These are phyloP conservation scores for Rubroshorea leprosula DNA, from an alignment of 345 rosid species.

Conservation along the genomic window DNA sequence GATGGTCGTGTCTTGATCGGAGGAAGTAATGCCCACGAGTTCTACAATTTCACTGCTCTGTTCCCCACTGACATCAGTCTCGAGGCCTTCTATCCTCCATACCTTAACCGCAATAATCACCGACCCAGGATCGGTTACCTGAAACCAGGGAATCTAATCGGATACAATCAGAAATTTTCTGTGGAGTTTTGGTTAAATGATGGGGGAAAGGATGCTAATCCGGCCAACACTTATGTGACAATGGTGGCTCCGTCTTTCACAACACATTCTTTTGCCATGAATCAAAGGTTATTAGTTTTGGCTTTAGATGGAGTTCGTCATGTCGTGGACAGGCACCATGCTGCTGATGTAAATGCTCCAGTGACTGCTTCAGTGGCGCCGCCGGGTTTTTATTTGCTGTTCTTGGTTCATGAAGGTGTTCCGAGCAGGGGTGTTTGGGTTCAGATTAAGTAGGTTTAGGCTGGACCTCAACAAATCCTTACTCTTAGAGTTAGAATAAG, in stretches of 20 bases:
- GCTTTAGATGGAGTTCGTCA: constrained; percentile 7
- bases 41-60: constrained; percentile 26
- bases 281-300: constrained; percentile 54
- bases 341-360: constrained; percentile 18
- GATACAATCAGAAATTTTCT: constrained; percentile 21
- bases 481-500: too few species aligned
- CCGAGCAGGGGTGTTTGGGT: constrained; percentile 43
- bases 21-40: constrained; percentile 37
- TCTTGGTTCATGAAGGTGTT: constrained; percentile 33
- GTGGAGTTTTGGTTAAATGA: constrained; percentile 17
- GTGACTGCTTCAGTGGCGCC: constrained; percentile 36
- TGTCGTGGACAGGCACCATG: not conserved
- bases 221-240: constrained; percentile 22
- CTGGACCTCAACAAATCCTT: too few species aligned
- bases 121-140: constrained; percentile 20
- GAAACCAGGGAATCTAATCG: constrained; percentile 10
- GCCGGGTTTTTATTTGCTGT: constrained; percentile 36
- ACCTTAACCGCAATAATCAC: constrained; percentile 20
- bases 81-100: constrained; percentile 44
- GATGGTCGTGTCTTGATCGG: constrained; percentile 41
- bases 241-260: constrained; percentile 53
- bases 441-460: constrained; percentile 15
- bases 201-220: not conserved
- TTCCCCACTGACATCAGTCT: constrained; percentile 39
- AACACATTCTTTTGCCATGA: constrained; percentile 60